Evolutionary conservation across 345 rosid genomes (phyloP).

Genomic region (Rhodomyrtus tomentosa): DNA sequence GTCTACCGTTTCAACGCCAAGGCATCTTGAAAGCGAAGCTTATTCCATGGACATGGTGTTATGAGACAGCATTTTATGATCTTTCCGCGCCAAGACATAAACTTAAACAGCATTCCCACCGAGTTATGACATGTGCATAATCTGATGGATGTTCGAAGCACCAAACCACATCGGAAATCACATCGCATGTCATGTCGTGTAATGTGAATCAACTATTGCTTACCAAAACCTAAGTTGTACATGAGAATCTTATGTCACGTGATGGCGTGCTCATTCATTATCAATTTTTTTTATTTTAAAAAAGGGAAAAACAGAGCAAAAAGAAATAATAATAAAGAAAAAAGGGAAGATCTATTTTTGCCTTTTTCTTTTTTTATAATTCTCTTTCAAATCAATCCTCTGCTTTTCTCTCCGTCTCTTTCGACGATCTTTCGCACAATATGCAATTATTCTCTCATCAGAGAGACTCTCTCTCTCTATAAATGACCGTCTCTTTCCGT

Average conservation of each 20-base stretch:
- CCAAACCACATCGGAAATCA: too few relatives aligned
- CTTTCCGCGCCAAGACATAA: not conserved
- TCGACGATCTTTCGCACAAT: not conserved
- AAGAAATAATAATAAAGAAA: too few relatives aligned
- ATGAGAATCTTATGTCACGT: not conserved
- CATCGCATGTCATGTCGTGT: not conserved
- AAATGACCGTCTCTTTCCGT: not conserved
- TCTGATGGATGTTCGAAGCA: too few relatives aligned
- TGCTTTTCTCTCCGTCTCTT: not conserved
- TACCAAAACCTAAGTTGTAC: not conserved
- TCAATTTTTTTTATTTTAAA: too few relatives aligned
- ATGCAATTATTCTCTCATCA: not conserved
- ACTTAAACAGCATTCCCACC: not conserved
- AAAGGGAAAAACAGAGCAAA: too few relatives aligned
- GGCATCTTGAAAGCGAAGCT: accelerated
- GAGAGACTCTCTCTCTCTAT: not conserved
- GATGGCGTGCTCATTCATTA: not conserved
- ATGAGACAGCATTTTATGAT: accelerated
- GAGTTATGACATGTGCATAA: not conserved
- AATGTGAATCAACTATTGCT: not conserved
- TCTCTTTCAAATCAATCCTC: not conserved
- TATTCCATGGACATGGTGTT: not conserved
- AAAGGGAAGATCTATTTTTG: not conserved
- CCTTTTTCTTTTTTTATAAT: not conserved
- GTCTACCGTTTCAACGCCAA: accelerated